Evolutionary conservation across 208 protist species (phyloP).

Genomic region (Crithidia bombi): DNA sequence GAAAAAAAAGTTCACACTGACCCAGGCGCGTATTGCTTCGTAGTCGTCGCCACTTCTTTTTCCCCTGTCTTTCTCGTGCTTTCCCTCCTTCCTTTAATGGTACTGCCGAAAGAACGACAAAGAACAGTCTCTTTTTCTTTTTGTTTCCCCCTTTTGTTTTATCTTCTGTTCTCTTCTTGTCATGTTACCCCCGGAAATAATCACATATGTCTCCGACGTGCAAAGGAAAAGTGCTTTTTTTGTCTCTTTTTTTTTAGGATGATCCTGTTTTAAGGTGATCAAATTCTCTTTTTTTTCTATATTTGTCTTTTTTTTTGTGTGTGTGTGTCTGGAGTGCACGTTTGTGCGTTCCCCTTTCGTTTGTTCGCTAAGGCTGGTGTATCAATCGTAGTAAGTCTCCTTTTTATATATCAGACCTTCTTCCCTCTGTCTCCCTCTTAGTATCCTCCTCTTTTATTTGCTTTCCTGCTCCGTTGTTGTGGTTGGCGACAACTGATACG

Average conservation of each 20-base stretch:
- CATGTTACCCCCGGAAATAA: too few species aligned
- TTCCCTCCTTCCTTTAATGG: not conserved
- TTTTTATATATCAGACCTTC: constrained; percentile 8
- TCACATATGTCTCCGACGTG: too few species aligned
- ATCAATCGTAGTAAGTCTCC: constrained; percentile 1
- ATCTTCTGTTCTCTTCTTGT: not conserved
- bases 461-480: not conserved
- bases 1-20: constrained; percentile 20
- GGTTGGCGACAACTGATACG: not conserved
- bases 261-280: too few species aligned
- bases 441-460: not conserved
- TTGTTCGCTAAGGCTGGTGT: constrained; percentile 9
- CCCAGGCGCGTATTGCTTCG: constrained; percentile 22
- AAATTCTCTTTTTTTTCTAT: not conserved
- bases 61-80: constrained; percentile 4
- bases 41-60: not conserved
- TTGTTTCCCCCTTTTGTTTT: constrained; percentile 11
- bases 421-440: constrained; percentile 2
- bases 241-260: too few species aligned
- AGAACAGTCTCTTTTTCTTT: constrained; percentile 18
- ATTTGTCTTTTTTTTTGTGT: constrained; percentile 10
- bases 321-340: too few species aligned
- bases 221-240: too few species aligned
- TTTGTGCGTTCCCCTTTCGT: too few species aligned
- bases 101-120: constrained; percentile 6